Conservation (phyloP, 2,329 filamentous ascomycete species). For the Seiridium cupressi region DNA sequence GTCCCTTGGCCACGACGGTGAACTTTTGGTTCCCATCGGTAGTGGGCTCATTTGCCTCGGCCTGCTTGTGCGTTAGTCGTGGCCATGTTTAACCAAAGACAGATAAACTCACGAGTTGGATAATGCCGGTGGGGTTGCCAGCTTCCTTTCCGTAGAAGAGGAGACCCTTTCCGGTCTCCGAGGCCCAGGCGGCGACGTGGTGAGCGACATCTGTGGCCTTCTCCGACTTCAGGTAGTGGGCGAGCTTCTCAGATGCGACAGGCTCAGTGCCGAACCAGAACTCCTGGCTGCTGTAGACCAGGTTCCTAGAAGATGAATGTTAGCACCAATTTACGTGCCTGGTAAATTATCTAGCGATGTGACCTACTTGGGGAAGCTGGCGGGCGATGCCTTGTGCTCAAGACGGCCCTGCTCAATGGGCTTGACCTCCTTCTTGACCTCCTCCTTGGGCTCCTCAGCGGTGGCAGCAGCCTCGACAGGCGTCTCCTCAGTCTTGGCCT, state of each 20-base stretch:
- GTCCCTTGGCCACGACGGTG: slow-evolving; percentile 76
- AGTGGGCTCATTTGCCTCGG: slow-evolving; percentile 67
- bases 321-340: background rate
- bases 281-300: slow-evolving; percentile 89
- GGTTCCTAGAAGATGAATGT: slow-evolving; percentile 56
- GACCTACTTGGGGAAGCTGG: slow-evolving; percentile 81
- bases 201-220: slow-evolving; percentile 76
- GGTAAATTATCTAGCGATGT: background rate
- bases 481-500: slow-evolving; percentile 41
- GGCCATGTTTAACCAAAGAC: background rate
- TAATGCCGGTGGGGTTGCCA: slow-evolving; percentile 71
- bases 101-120: slow-evolving; percentile 72
- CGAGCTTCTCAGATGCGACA: slow-evolving; percentile 71
- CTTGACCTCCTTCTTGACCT: slow-evolving; percentile 53
- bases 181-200: slow-evolving; percentile 83
- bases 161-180: slow-evolving; percentile 91
- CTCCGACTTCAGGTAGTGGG: slow-evolving; percentile 80
- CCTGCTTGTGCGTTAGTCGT: slow-evolving; percentile 29
- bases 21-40: slow-evolving; percentile 80
- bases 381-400: slow-evolving; percentile 84
- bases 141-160: slow-evolving; percentile 86
- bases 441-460: slow-evolving; percentile 38
- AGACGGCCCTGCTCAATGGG: slow-evolving; percentile 81
- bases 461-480: slow-evolving; percentile 37
- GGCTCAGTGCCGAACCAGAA: slow-evolving; percentile 82